Base-by-base conservation (phyloP, 1,139 yeast genomes). In the Taphrina wiesneri region DNA sequence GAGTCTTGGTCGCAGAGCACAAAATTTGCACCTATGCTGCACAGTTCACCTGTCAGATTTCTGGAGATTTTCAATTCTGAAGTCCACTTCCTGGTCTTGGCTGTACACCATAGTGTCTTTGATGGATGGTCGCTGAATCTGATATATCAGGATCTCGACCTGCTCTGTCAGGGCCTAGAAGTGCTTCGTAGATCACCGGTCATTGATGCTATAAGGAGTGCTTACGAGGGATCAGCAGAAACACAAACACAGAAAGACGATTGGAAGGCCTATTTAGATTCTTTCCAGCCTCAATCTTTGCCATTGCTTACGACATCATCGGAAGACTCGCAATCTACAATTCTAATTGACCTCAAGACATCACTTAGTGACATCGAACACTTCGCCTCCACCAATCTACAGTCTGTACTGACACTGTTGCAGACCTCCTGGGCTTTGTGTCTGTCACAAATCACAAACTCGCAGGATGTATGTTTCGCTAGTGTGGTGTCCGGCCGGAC, bases 81-180 rank as follows among this genome's bases (percentile, higher is more conserved):
- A 3, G 49, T 30, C 5, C 41, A 43, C n/a, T 52, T 39, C 23
- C 43, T 70, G 15, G 64, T 62, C 25, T 25, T 68, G 2, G 67
- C 68, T n/a, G 46, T 70, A 54, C 71, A 70, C 45, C 71, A 70
- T 41, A 69, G 70, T 6, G 51, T 70, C 59, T 70, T 57, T 53
- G 71, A 70, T 32, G 71, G 64, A n/a, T 63, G 65, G 46, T 70
- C 71, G 34, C 39, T 68, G 17, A 32, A 65, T 34, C 52, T 67
- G 7, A 51, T 70, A 9, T 64, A 63, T 9, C 32, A 28, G 9
- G 71, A 70, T 41, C 61, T 69, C n/a, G 39, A 51, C 7, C 36
- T 21, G 25, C 17, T 23, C 11, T 53, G 60, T 30, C 36, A 26
- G 21, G 17, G 13, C 21, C 17, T 7, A 28, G 36, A 26, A 7